A percentile compares a stretch with the other conserved stretches of the same genome.
Conservation (phyloP, 805 yeast species). For the Starmerella floricola region DNA sequence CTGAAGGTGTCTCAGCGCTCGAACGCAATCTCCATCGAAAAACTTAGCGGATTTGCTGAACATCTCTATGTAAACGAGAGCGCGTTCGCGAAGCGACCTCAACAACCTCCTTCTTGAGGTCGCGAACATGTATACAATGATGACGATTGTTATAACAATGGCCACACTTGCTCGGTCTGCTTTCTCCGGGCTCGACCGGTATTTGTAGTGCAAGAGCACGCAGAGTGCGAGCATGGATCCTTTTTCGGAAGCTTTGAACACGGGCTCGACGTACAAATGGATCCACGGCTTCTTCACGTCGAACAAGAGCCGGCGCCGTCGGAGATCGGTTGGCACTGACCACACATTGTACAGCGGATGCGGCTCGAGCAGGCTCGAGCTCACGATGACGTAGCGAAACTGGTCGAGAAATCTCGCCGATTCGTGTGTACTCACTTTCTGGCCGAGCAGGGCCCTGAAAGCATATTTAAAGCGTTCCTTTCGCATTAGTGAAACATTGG, state of each 20-base stretch:
- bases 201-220: constrained; percentile 26
- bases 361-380: constrained; percentile 39
- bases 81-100: constrained; percentile 25
- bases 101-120: constrained; percentile 27
- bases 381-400: constrained; percentile 39
- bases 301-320: constrained; percentile 17
- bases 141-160: constrained; percentile 24
- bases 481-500: neutral
- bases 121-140: constrained; percentile 26
- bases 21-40: constrained; percentile 25
- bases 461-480: constrained; percentile 22
- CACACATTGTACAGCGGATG: constrained; percentile 25
- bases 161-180: constrained; percentile 14
- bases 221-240: constrained; percentile 29
- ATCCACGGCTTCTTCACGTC: constrained; percentile 17
- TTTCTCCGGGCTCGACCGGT: neutral
- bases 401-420: constrained; percentile 36
- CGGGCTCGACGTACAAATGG: constrained; percentile 7
- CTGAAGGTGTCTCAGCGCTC: constrained; percentile 24
- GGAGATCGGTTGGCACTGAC: constrained; percentile 14
- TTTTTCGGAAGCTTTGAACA: constrained; percentile 29
- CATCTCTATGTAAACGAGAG: constrained; percentile 22
- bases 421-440: constrained; percentile 24
- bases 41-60: constrained; percentile 22
- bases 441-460: constrained; percentile 21